Evolutionary conservation across 768 basidiomycete genomes (phyloP).

Genomic region (Tephrocybe sp.): DNA sequence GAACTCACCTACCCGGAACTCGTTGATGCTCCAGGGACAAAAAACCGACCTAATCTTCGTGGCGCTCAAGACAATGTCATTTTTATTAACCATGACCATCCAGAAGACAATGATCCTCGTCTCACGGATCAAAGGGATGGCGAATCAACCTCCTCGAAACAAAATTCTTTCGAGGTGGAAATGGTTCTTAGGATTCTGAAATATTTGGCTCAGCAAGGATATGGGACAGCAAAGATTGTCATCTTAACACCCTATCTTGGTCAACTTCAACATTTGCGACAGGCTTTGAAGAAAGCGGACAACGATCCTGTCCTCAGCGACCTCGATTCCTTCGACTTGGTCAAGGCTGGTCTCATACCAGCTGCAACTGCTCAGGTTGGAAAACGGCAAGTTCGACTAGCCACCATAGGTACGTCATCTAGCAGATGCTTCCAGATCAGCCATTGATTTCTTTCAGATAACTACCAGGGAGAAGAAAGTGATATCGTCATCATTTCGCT

Average conservation of each 20-base stretch:
- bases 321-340: slow-evolving; percentile 57
- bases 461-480: slow-evolving; percentile 77
- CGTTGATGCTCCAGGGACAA: slow-evolving; percentile 51
- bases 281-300: slow-evolving; percentile 38
- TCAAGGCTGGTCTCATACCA: slow-evolving; percentile 53
- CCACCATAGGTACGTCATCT: slow-evolving; percentile 57
- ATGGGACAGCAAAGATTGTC: slow-evolving; percentile 58
- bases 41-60: slow-evolving; percentile 47
- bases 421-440: background rate
- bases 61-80: slow-evolving; percentile 60
- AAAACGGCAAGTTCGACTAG: slow-evolving; percentile 52
- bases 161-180: slow-evolving; percentile 55
- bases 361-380: slow-evolving; percentile 33
- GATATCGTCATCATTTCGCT: slow-evolving; percentile 65
- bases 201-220: slow-evolving; percentile 70
- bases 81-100: slow-evolving; percentile 57
- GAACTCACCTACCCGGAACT: slow-evolving; percentile 66
- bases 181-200: slow-evolving; percentile 69
- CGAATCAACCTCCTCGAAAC: slow-evolving; percentile 55
- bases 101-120: slow-evolving; percentile 47
- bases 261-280: slow-evolving; percentile 53
- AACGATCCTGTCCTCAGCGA: slow-evolving; percentile 65
- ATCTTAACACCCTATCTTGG: slow-evolving; percentile 72
- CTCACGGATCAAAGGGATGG: slow-evolving; percentile 47
- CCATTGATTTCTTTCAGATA: slow-evolving; percentile 42